Evolutionary conservation across 1,139 yeast genomes (phyloP).

Genomic region (Lodderomyces parapsilosis): DNA sequence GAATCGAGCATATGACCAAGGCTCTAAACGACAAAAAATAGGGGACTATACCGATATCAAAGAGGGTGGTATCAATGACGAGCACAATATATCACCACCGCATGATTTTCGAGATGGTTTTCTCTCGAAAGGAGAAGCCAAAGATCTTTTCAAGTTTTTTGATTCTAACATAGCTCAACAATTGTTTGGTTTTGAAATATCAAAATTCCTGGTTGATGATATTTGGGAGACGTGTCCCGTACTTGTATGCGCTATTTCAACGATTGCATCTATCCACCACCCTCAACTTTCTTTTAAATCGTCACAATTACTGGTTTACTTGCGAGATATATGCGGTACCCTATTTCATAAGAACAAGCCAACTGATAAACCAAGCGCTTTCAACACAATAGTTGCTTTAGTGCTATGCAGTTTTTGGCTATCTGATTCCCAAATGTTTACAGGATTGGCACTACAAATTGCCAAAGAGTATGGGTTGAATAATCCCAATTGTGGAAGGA

Average conservation of each 20-base stretch:
- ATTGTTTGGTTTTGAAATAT: conserved; percentile 63
- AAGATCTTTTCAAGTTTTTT: conserved; percentile 50
- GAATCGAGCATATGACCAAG: neutral
- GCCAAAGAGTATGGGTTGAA: conserved; percentile 58
- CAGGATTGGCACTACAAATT: conserved; percentile 64
- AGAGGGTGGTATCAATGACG: neutral
- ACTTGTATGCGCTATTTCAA: conserved; percentile 58
- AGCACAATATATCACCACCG: conserved; percentile 12
- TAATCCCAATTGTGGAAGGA: conserved; percentile 25
- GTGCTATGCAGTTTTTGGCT: conserved; percentile 72
- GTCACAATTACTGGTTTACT: conserved; percentile 36
- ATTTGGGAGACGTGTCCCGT: conserved; percentile 61
- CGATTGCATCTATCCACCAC: conserved; percentile 65
- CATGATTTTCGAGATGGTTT: conserved; percentile 38
- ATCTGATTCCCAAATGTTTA: conserved; percentile 61
- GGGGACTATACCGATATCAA: neutral
- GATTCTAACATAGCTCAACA: conserved; percentile 60
- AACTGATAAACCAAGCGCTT: conserved; percentile 48
- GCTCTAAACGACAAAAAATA: conserved; percentile 6
- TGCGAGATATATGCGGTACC: conserved; percentile 48
- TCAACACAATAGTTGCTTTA: conserved; percentile 60
- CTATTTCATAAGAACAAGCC: conserved; percentile 44
- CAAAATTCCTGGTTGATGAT: conserved; percentile 47
- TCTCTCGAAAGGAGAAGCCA: conserved; percentile 45
- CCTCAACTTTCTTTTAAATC: conserved; percentile 41